These are phyloP conservation scores for Daldinia caldariorum DNA, from an alignment of 495 filamentous ascomycete species.

Conservation along the genomic window DNA sequence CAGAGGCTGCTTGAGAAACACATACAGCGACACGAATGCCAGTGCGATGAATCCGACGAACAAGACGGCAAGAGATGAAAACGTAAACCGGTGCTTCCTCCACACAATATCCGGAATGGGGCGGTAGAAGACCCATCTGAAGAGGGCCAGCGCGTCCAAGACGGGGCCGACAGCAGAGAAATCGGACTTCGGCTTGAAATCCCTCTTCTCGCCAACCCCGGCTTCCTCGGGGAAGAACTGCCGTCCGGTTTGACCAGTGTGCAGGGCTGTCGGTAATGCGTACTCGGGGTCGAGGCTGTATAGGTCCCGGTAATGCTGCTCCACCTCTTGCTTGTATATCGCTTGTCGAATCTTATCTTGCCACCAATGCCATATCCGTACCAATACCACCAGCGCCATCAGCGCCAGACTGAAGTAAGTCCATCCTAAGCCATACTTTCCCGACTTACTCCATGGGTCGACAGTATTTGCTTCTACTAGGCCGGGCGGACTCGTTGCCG, in stretches of 20 bases:
- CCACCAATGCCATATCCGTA: slow-evolving; percentile 84
- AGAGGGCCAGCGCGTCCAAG: slow-evolving; percentile 78
- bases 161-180: slow-evolving; percentile 74
- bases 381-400: slow-evolving; percentile 66
- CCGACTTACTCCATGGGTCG: slow-evolving; percentile 82
- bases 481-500: slow-evolving; percentile 72
- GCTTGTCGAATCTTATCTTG: slow-evolving; percentile 88
- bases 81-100: slow-evolving; percentile 71
- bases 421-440: slow-evolving; percentile 88
- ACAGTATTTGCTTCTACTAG: slow-evolving; percentile 76
- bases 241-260: slow-evolving; percentile 69
- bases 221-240: slow-evolving; percentile 76
- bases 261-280: slow-evolving; percentile 73
- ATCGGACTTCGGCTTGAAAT: slow-evolving; percentile 70
- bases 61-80: slow-evolving; percentile 78
- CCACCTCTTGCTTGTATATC: slow-evolving; percentile 78
- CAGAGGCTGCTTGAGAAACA: slow-evolving; percentile 82
- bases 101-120: slow-evolving; percentile 75
- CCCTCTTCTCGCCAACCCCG: slow-evolving; percentile 58
- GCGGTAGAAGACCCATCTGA: slow-evolving; percentile 86
- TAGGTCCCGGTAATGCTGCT: slow-evolving; percentile 64
- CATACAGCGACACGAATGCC: slow-evolving; percentile 79
- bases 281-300: slow-evolving; percentile 65
- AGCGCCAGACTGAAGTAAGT: slow-evolving; percentile 84
- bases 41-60: slow-evolving; percentile 70